Evolutionary conservation across 495 filamentous ascomycete species (phyloP), one percentile per base, ranked within the genome.

Genomic region (Podospora pseudoanserina): DNA sequence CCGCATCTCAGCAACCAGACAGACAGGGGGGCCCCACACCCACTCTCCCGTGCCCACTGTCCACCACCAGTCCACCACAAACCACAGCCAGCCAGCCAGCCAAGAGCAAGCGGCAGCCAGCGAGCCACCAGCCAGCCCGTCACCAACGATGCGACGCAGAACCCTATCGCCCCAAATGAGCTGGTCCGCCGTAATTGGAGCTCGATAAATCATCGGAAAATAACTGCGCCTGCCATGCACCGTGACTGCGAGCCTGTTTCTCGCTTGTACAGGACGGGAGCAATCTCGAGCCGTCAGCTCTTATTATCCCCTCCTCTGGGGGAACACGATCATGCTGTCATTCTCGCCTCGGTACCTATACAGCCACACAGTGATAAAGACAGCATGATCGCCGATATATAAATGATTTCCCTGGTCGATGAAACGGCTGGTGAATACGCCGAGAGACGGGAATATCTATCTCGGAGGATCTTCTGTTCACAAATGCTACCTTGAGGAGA

Each of bases 141-240:
- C 71, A 71, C 68, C 73, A 72, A 68, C 65, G 63, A 56, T 66
- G 61, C 70, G 65, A 71, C 70, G 70, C 67, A 68, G 57, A 70
- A 73, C 68, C 68, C 71, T 64, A 68, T 72, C 71, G 66, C 54
- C 60, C 64, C 66, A 71, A 71, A 73, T 71, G 71, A 73, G 71
- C 59, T 71, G 69, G 68, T 65, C 65, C 63, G 26, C 66, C 65
- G 69, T 68, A 66, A 71, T 73, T 70, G 68, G 70, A 68, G 56
- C 61, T 67, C 57, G 56, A 71, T 67, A 65, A 65, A 60, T 70
- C 64, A 60, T 67, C 68, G 65, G 64, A 70, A 64, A 70, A 70
- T 70, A 66, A 64, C 44, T 56, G 57, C 54, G 59, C 49, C 64
- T 26, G 39, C 32, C 18, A 53, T 23, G 20, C 63, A 49, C 49